Conservation (phyloP, 2,329 filamentous ascomycete genomes). For the Parastagonospora avenae region DNA sequence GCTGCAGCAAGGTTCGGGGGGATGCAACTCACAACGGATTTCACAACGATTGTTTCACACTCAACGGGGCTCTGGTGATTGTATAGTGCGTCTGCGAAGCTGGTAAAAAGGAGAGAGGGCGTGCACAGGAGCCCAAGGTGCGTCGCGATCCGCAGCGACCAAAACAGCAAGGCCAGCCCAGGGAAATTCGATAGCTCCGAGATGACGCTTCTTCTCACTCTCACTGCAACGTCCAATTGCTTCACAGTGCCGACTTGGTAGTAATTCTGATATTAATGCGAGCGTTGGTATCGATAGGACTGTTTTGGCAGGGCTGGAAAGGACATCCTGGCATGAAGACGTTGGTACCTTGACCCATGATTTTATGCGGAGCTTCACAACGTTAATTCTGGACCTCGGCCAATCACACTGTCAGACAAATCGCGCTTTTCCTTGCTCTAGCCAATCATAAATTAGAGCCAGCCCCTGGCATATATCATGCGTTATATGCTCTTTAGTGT, state of each 20-base stretch:
- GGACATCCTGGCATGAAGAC: too few species aligned
- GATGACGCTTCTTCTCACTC: conserved; percentile 13
- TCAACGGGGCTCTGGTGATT: conserved; percentile 1
- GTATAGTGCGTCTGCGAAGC: not conserved
- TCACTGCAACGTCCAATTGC: not conserved
- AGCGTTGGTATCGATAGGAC: too few species aligned
- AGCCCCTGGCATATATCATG: too few species aligned
- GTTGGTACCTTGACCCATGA: too few species aligned
- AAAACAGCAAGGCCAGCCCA: conserved; percentile 12
- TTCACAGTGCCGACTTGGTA: not conserved
- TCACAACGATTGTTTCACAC: conserved; percentile 3
- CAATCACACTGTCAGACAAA: too few species aligned
- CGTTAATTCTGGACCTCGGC: too few species aligned
- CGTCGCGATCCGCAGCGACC: conserved; percentile 19
- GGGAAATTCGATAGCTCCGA: conserved; percentile 16
- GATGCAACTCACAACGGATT: conserved; percentile 5
- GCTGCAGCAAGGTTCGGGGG: conserved; percentile 3
- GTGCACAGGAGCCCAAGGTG: conserved; percentile 5
- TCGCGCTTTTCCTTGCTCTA: too few species aligned
- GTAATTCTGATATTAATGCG: too few species aligned
- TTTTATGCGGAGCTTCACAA: too few species aligned
- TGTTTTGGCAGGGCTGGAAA: too few species aligned
- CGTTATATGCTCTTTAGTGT: too few species aligned
- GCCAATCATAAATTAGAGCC: too few species aligned
- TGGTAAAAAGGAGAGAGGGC: conserved; percentile 9